phyloP scores from a whole-genome alignment of 78 protist genomes.

The Planoprotostelium fungivorum region DNA sequence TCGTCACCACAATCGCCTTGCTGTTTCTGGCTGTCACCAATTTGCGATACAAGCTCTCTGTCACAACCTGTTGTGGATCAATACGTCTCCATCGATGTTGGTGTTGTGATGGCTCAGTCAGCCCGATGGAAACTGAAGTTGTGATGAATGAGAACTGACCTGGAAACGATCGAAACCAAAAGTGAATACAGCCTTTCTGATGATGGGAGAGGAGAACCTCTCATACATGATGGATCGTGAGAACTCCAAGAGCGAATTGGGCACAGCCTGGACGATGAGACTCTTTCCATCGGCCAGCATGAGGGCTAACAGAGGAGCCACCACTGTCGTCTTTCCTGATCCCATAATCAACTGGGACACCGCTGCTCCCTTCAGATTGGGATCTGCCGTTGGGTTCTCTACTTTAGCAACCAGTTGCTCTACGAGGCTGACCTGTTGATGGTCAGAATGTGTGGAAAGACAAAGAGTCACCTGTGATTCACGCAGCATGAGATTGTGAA shows the following conservation, averaged over 20 bases:
- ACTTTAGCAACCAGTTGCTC: not conserved
- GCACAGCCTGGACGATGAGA: slow-evolving; percentile 66
- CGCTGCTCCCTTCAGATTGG: not conserved
- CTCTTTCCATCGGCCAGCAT: slow-evolving; percentile 54
- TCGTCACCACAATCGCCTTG: slow-evolving; percentile 20
- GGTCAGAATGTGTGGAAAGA: not conserved
- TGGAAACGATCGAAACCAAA: slow-evolving; percentile 47
- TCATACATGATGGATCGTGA: slow-evolving; percentile 50
- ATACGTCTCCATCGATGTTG: too few relatives aligned
- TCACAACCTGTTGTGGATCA: not conserved
- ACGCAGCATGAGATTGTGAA: slow-evolving; percentile 38
- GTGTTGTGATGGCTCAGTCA: too few relatives aligned
- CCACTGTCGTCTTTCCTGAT: slow-evolving; percentile 79
- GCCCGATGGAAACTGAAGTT: not conserved
- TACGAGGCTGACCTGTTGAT: not conserved
- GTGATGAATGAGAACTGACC: not conserved
- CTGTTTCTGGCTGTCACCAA: not conserved
- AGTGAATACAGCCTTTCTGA: slow-evolving; percentile 60
- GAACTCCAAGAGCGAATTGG: slow-evolving; percentile 58
- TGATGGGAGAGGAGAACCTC: slow-evolving; percentile 44
- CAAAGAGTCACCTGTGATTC: slow-evolving; percentile 45
- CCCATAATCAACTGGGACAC: slow-evolving; percentile 83
- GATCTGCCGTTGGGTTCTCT: not conserved
- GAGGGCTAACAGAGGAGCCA: slow-evolving; percentile 66
- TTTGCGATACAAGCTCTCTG: slow-evolving; percentile 5